These are phyloP conservation scores for Saxispiralis lemnorum DNA, from an alignment of 495 filamentous ascomycete genomes.

Conservation along the genomic window DNA sequence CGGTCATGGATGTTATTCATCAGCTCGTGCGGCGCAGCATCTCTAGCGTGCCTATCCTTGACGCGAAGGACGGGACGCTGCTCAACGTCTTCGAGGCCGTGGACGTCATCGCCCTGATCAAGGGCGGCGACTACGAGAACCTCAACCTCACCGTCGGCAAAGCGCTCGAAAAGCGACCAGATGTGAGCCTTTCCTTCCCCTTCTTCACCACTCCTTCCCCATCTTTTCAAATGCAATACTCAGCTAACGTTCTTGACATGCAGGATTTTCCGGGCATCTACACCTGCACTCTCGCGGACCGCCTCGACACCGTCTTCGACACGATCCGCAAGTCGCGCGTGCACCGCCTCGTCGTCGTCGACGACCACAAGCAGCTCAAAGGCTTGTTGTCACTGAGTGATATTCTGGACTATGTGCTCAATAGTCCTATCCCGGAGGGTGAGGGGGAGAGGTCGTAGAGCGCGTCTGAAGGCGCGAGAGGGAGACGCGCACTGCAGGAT, in stretches of 20 bases:
- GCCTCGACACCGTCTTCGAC: slow-evolving; percentile 87
- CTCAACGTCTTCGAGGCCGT: slow-evolving; percentile 97
- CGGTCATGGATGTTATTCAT: slow-evolving; percentile 92
- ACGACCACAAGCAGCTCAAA: slow-evolving; percentile 67
- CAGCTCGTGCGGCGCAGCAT: slow-evolving; percentile 83
- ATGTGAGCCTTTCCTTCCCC: slow-evolving; percentile 30
- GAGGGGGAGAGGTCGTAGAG: too few species aligned
- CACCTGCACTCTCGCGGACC: slow-evolving; percentile 81
- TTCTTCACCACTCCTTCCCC: too few species aligned
- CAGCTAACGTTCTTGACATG: not conserved
- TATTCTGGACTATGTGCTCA: slow-evolving; percentile 82
- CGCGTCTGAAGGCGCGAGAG: too few species aligned
- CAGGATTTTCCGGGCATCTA: slow-evolving; percentile 92
- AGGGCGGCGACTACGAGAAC: slow-evolving; percentile 82
- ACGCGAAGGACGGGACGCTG: slow-evolving; percentile 59
- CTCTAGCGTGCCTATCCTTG: slow-evolving; percentile 84
- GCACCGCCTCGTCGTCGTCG: slow-evolving; percentile 80
- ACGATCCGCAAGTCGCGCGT: slow-evolving; percentile 89
- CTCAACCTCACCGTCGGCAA: slow-evolving; percentile 75
- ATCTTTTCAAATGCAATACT: too few species aligned
- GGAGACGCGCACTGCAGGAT: too few species aligned
- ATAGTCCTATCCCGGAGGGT: slow-evolving; percentile 3
- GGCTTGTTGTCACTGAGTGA: slow-evolving; percentile 89
- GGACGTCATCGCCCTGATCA: slow-evolving; percentile 90
- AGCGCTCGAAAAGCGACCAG: slow-evolving; percentile 68